Evolutionary conservation across 371 early-diverging fungal genomes (phyloP).

Genomic region (Catenaria anguillulae): DNA sequence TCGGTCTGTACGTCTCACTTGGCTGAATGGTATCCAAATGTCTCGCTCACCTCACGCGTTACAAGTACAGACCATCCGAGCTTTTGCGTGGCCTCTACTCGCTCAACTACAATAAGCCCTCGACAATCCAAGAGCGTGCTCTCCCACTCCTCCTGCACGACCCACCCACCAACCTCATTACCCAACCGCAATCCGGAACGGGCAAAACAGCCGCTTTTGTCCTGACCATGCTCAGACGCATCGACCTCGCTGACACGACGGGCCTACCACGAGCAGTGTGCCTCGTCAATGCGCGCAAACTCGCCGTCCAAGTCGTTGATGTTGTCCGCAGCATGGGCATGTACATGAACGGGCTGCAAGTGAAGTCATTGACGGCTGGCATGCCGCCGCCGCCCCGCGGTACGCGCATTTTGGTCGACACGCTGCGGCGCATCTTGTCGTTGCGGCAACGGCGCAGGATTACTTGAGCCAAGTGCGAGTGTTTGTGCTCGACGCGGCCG

Average conservation of each 20-base stretch:
- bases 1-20: not conserved
- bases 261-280: slow-evolving; percentile 72
- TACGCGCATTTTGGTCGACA: slow-evolving; percentile 82
- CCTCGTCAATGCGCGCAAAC: slow-evolving; percentile 92
- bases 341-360: slow-evolving; percentile 52
- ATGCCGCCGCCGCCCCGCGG: slow-evolving; percentile 25
- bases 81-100: slow-evolving; percentile 83
- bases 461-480: slow-evolving; percentile 37
- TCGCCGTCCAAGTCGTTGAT: slow-evolving; percentile 89
- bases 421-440: slow-evolving; percentile 82
- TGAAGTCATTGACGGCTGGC: slow-evolving; percentile 62
- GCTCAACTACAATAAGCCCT: slow-evolving; percentile 83
- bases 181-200: slow-evolving; percentile 61
- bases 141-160: slow-evolving; percentile 66
- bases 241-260: slow-evolving; percentile 19
- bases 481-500: slow-evolving; percentile 87
- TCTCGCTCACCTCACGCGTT: not conserved
- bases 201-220: slow-evolving; percentile 98
- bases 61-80: slow-evolving; percentile 20
- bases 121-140: slow-evolving; percentile 91
- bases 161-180: slow-evolving; percentile 29
- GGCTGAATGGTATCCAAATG: not conserved
- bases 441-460: slow-evolving; percentile 42
- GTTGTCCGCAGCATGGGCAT: slow-evolving; percentile 80
- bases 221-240: slow-evolving; percentile 68